A percentile compares a stretch with the other conserved stretches of the same genome.
Evolutionary conservation across 2,329 filamentous ascomycete genomes (phyloP).

Genomic region (Fusarium lateritium): DNA sequence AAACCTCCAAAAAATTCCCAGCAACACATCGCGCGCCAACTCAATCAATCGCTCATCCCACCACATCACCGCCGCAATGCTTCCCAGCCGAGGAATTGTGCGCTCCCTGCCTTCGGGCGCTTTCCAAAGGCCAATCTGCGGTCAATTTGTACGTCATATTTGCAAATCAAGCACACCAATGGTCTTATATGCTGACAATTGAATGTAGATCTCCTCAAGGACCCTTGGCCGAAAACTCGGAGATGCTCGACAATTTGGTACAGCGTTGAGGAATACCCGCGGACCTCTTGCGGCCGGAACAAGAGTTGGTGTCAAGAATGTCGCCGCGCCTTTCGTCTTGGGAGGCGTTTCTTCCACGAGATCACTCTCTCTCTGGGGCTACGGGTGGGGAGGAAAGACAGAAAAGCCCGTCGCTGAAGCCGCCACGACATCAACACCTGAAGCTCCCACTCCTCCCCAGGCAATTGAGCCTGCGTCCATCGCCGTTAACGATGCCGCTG

Average conservation of each 20-base stretch:
- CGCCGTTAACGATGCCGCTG: slow-evolving; percentile 29
- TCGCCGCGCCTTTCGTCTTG: slow-evolving; percentile 50
- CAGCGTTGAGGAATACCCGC: slow-evolving; percentile 47
- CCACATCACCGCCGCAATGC: slow-evolving; percentile 56
- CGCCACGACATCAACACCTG: slow-evolving; percentile 32
- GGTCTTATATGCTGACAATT: slow-evolving; percentile 5
- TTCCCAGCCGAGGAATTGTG: slow-evolving; percentile 62
- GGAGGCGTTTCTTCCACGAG: slow-evolving; percentile 53
- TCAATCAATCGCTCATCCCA: slow-evolving; percentile 31
- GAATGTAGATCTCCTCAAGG: slow-evolving; percentile 45
- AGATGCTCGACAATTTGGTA: slow-evolving; percentile 56
- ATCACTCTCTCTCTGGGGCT: slow-evolving; percentile 55
- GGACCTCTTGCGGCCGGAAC: slow-evolving; percentile 40
- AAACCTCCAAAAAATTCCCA: slow-evolving; percentile 50
- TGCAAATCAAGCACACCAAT: background rate
- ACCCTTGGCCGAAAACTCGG: slow-evolving; percentile 50
- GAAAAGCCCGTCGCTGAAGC: slow-evolving; percentile 41
- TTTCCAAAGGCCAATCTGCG: slow-evolving; percentile 50
- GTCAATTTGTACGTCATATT: slow-evolving; percentile 49
- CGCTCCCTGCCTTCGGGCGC: slow-evolving; percentile 56
- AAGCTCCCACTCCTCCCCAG: slow-evolving; percentile 39
- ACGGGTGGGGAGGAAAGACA: slow-evolving; percentile 49
- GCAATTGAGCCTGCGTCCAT: slow-evolving; percentile 25
- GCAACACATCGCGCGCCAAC: slow-evolving; percentile 35
- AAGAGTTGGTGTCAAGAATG: slow-evolving; percentile 42